phyloP scores from a whole-genome alignment of 257 asterid species.

The Nicotiana paniculata region DNA sequence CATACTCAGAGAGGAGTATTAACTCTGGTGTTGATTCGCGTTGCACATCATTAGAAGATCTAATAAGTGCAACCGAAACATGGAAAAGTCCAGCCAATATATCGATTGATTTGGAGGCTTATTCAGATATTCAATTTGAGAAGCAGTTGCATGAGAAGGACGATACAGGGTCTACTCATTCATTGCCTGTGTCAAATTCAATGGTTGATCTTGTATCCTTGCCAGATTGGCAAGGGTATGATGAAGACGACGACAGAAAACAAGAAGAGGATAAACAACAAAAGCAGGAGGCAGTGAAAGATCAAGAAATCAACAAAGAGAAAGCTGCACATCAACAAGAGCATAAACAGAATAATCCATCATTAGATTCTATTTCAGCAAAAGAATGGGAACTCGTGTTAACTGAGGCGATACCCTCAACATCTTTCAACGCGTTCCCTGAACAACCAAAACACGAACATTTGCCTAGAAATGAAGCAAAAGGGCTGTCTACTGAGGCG shows the following conservation, averaged over 20 bases:
- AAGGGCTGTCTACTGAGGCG: not conserved
- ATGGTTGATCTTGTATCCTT: conserved; percentile 51
- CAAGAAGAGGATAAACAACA: not conserved
- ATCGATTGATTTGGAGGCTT: conserved; percentile 69
- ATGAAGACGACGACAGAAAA: conserved; percentile 3
- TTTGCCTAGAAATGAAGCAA: not conserved
- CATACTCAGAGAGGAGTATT: conserved; percentile 22
- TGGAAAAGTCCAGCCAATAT: conserved; percentile 41
- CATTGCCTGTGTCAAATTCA: conserved; percentile 40
- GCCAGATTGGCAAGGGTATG: conserved; percentile 35
- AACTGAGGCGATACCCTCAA: conserved; percentile 6
- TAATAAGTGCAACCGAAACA: conserved; percentile 56
- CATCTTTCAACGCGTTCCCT: not conserved
- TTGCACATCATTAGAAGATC: conserved; percentile 60
- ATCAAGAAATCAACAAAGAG: not conserved
- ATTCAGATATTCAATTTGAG: conserved; percentile 22
- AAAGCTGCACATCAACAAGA: not conserved
- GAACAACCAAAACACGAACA: not conserved
- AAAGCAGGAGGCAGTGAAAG: not conserved
- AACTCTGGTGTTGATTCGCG: conserved; percentile 27
- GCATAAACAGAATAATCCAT: not conserved
- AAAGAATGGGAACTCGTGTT: conserved; percentile 3
- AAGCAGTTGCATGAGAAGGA: conserved; percentile 21
- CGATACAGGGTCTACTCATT: conserved; percentile 48
- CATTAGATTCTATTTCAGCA: not conserved